Conservation (phyloP, 129 eudicot genomes). For the Chrysanthemum lavandulifolium region DNA sequence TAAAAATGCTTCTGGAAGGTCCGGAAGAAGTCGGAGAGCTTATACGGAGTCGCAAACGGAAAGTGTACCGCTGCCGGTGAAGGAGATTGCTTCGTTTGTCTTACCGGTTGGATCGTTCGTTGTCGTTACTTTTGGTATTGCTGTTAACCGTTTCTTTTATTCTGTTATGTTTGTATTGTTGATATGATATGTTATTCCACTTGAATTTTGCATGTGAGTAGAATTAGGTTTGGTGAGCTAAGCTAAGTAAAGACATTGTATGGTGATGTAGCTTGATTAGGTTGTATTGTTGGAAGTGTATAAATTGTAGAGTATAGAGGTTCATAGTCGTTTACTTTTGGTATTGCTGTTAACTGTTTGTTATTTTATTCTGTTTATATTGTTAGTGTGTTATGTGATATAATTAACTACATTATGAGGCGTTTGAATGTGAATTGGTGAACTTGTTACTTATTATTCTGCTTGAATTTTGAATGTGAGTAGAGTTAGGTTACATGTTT, state of each 20-base stretch:
- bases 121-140: conserved; percentile 69
- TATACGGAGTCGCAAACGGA: conserved; percentile 56
- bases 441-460: no score
- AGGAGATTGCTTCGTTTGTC: conserved; percentile 49
- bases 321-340: no score
- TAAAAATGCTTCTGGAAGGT: conserved; percentile 45
- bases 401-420: no score
- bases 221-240: neutral
- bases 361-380: no score
- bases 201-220: neutral
- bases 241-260: conserved; percentile 1
- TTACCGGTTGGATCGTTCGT: conserved; percentile 58
- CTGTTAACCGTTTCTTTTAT: conserved; percentile 10
- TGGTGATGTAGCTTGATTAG: neutral
- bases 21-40: conserved; percentile 50
- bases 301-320: no score
- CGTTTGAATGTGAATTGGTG: no score
- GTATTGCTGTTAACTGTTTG: no score
- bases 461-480: no score
- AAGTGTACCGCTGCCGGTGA: conserved; percentile 38
- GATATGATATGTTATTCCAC: neutral
- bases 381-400: no score
- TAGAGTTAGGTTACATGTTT: no score
- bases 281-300: no score
- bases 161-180: no score